These are phyloP conservation scores for Podospora appendiculata DNA, from an alignment of 495 filamentous ascomycete species.

Conservation along the genomic window DNA sequence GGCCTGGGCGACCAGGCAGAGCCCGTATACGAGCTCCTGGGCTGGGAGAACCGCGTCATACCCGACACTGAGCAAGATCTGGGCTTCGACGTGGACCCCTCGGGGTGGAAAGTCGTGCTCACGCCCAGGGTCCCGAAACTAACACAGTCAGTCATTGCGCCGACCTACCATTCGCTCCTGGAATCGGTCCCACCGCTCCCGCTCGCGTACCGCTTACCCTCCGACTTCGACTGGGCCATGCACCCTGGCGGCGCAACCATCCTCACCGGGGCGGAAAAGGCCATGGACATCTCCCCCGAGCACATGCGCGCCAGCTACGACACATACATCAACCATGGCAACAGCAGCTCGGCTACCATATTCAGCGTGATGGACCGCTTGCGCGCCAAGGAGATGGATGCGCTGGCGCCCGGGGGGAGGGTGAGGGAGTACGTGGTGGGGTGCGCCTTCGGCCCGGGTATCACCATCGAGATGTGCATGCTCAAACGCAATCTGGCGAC, in stretches of 20 bases:
- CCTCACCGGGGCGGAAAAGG: conserved; percentile 49
- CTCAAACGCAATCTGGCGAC: conserved; percentile 32
- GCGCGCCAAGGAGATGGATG: conserved; percentile 50
- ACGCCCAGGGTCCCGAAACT: conserved; percentile 48
- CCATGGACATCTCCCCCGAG: conserved; percentile 44
- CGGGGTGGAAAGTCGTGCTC: conserved; percentile 56
- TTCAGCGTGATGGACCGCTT: conserved; percentile 52
- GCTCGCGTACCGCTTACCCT: conserved; percentile 31
- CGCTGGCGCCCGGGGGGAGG: conserved; percentile 33
- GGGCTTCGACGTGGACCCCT: conserved; percentile 52
- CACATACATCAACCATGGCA: conserved; percentile 56
- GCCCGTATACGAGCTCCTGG: conserved; percentile 48
- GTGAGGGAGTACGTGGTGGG: conserved; percentile 51
- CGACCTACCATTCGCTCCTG: conserved; percentile 43
- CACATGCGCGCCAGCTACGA: conserved; percentile 56
- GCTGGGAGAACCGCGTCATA: conserved; percentile 49
- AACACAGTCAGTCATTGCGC: conserved; percentile 36
- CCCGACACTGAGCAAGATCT: conserved; percentile 49
- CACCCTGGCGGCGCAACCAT: conserved; percentile 61
- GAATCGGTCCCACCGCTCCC: conserved; percentile 30
- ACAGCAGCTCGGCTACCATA: conserved; percentile 54
- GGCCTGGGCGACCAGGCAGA: conserved; percentile 30
- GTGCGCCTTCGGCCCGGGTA: conserved; percentile 58
- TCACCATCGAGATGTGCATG: conserved; percentile 56
- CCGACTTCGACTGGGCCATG: conserved; percentile 61